A percentile compares a stretch with the other conserved stretches of the same genome.
phyloP scores from a whole-genome alignment of 345 rosid species.

The Populus simonii region DNA sequence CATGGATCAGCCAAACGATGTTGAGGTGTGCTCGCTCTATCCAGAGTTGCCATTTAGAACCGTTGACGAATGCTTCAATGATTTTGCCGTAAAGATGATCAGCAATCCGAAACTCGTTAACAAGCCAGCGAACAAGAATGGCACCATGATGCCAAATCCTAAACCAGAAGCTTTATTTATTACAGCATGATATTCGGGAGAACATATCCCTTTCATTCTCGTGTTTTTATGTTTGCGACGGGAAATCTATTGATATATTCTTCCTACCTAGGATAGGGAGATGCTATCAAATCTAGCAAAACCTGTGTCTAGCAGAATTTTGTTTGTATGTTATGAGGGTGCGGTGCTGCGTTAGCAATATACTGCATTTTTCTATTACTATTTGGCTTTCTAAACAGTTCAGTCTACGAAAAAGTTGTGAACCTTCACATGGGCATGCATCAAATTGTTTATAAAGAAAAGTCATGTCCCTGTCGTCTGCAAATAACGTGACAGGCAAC shows the following conservation, averaged over 20 bases:
- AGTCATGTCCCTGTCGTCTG: not conserved
- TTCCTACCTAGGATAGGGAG: not conserved
- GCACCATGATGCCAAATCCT: not conserved
- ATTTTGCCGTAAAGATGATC: not conserved
- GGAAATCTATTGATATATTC: not conserved
- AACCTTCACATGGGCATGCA: not conserved
- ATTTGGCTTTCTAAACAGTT: not conserved
- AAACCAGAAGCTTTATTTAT: conserved; percentile 4
- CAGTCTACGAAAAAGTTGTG: not conserved
- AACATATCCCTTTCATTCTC: not conserved
- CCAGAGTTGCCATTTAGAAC: conserved; percentile 18
- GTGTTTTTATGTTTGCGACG: not conserved
- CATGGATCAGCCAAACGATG: conserved; percentile 22
- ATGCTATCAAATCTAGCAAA: not conserved
- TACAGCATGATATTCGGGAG: not conserved
- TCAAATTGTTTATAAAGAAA: not conserved
- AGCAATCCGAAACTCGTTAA: not conserved
- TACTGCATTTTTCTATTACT: not conserved
- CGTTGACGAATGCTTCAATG: conserved; percentile 31
- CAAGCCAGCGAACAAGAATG: not conserved
- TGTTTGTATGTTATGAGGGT: not conserved
- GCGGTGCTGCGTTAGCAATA: not conserved
- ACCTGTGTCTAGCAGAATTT: not conserved
- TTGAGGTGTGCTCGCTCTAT: conserved; percentile 23
- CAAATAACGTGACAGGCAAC: not conserved